Evolutionary conservation across 495 filamentous ascomycete genomes (phyloP), one percentile per base, ranked within the genome.

Genomic region (Aspergillus sclerotiicarbonarius): DNA sequence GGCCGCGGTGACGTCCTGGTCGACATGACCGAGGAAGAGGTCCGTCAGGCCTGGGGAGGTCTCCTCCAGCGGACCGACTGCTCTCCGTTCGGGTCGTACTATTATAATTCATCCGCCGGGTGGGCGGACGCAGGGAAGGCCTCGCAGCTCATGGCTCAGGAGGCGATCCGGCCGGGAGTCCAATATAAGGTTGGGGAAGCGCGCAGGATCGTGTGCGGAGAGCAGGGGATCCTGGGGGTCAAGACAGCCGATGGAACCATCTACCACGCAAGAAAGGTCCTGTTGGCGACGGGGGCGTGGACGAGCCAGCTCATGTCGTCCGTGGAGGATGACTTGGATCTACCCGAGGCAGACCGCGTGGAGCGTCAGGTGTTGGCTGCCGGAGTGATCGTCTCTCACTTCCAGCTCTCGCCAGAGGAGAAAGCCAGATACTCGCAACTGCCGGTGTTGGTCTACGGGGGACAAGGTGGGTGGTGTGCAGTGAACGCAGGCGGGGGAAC

Each of bases 211-310:
- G 4, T 73, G 1, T 21, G 57, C 1, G 64, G 57, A 8, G 65
- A 57, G 4, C 32, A 46, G 8, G 58, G 59, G 1, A 57, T 67
- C 9, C 56, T 59, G 4, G 63, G 65, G 5, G 67, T 76, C 10
- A 50, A 68, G 31, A 70, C 63, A 8, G 59, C 43, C 45, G 29
- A 19, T 47, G 84, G 81, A 1, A 56, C 65, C 12, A 43, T 59
- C 0, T 59, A 78, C 5, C 57, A 16, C 0, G 83, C 82, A 0
- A 68, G 77, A 2, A 71, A 76, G 31, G 68, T 80, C 16, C 61
- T 87, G 3, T 64, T 88, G 20, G 78, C 69, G 29, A 87, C 84
- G 0, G 84, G 84, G 0, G 82, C 84, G 8, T 79, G 72, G 65
- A 88, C 84, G 2, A 69, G 67, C 56, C 39, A 63, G 3, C 35